phyloP scores from a whole-genome alignment of 306 rosid species.

The Trichosanthes truncata region DNA sequence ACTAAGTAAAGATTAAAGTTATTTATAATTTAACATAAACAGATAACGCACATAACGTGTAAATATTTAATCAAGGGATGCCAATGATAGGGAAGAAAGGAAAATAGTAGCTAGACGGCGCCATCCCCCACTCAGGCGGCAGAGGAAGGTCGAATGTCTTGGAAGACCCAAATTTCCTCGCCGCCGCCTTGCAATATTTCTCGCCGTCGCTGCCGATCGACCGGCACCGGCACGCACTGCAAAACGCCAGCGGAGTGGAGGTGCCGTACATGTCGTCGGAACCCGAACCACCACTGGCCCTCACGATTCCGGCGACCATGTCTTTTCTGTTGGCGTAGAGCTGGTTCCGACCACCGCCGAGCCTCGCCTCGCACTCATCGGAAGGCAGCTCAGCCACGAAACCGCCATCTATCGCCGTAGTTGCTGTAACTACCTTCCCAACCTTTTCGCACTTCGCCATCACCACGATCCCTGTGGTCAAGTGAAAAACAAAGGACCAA shows the following conservation, averaged over 20 bases:
- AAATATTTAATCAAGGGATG: constrained; percentile 52
- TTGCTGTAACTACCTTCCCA: constrained; percentile 27
- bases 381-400: constrained; percentile 40
- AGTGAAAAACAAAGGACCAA: neutral
- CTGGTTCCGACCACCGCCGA: constrained; percentile 56
- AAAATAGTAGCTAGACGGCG: constrained; percentile 60
- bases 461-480: constrained; percentile 38
- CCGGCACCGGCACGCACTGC: constrained; percentile 54
- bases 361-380: constrained; percentile 37
- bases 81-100: constrained; percentile 88
- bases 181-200: constrained; percentile 20
- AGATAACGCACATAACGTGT: neutral
- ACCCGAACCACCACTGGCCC: neutral
- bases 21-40: neutral
- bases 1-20: neutral
- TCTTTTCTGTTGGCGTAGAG: constrained; percentile 37
- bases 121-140: constrained; percentile 78
- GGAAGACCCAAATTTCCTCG: constrained; percentile 31
- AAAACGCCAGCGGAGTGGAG: constrained; percentile 52
- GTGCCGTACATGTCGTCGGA: constrained; percentile 30
- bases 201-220: neutral
- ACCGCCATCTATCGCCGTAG: constrained; percentile 50
- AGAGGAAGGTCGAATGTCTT: constrained; percentile 56
- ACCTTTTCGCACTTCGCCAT: constrained; percentile 53
- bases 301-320: constrained; percentile 30